These are phyloP conservation scores for Fusarium penzigii DNA, from an alignment of 2,329 filamentous ascomycete species.

Conservation along the genomic window DNA sequence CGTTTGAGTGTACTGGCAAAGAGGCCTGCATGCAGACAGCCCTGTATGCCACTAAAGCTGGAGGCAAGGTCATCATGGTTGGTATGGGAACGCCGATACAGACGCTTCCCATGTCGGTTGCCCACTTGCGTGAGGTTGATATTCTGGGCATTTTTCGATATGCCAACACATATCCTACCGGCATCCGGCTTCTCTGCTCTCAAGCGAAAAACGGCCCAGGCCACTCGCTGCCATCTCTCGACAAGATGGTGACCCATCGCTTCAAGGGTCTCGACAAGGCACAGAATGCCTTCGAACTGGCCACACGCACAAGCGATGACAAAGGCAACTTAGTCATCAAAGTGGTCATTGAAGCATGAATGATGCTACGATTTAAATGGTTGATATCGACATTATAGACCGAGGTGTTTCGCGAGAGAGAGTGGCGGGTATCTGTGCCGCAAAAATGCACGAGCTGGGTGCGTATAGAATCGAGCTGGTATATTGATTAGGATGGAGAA, in stretches of 20 bases:
- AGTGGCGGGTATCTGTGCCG: neutral
- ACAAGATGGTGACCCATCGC: slow-evolving; percentile 73
- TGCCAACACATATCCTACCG: slow-evolving; percentile 72
- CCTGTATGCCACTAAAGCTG: slow-evolving; percentile 70
- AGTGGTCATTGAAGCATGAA: slow-evolving; percentile 62
- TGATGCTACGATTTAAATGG: neutral
- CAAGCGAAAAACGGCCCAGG: slow-evolving; percentile 38
- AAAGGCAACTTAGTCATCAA: slow-evolving; percentile 71
- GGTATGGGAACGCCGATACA: slow-evolving; percentile 80
- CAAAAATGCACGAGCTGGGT: too few species aligned
- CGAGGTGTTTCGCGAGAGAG: slow-evolving; percentile 14
- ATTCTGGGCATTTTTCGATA: slow-evolving; percentile 79
- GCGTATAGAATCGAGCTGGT: neutral
- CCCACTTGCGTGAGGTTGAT: slow-evolving; percentile 74
- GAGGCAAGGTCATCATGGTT: slow-evolving; percentile 73
- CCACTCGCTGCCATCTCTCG: slow-evolving; percentile 60
- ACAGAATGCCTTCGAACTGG: slow-evolving; percentile 68
- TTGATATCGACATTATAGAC: slow-evolving; percentile 18
- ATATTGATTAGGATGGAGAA: neutral
- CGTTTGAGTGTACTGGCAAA: slow-evolving; percentile 78
- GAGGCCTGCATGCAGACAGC: slow-evolving; percentile 73
- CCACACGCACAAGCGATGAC: slow-evolving; percentile 66
- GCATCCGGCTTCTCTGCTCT: slow-evolving; percentile 62
- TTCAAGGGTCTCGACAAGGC: slow-evolving; percentile 65
- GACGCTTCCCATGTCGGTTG: slow-evolving; percentile 71